Evolutionary conservation across 106 monocot genomes (phyloP), one percentile per base, ranked within the genome.

Genomic region (Narthecium ossifragum): DNA sequence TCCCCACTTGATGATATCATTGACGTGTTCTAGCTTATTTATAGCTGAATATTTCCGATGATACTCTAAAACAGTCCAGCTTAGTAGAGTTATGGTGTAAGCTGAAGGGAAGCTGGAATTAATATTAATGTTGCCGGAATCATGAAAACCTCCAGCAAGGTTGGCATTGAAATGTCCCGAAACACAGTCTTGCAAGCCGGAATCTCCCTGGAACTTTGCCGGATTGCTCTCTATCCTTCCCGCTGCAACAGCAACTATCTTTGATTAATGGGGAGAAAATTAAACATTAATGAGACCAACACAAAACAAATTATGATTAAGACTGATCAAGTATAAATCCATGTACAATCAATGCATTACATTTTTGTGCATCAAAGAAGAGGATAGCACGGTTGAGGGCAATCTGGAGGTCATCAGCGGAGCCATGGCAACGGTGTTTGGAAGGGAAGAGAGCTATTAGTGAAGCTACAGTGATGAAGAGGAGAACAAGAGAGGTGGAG

Each of bases 331-430:
- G 27, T n/a, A 12, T 10, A 14, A 33, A 5, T 28, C 4, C 23
- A 22, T 2, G 2, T 5, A 36, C 36, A 21, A 9, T 28, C 10
- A 21, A 15, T 34, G 10, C 7, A 2, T 43, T 77, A 77, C 77
- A 77, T 77, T 71, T 77, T 61, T 77, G 77, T 0, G 77, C 77
- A 25, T 77, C 65, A 55, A 77, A 77, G 66, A 78, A 78, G 8
- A 40, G 24, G 1, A 78, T 71, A 36, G 77, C 61, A 17, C 47
- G 53, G 15, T 46, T 36, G 0, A 78, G 47, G 0, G 66, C 71
- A 11, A 66, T 28, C 7, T 34, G 34, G 2, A 77, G 33, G 17
- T 54, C 24, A 34, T 10, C 23, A 22, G 59, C 53, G 15, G 51
- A 37, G 25, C 46, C 37, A 17, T 4, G n/a, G 22, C 37, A 21